Conservation (phyloP, 192 early-diverging fungal genomes). For the Linnemannia elongata region DNA sequence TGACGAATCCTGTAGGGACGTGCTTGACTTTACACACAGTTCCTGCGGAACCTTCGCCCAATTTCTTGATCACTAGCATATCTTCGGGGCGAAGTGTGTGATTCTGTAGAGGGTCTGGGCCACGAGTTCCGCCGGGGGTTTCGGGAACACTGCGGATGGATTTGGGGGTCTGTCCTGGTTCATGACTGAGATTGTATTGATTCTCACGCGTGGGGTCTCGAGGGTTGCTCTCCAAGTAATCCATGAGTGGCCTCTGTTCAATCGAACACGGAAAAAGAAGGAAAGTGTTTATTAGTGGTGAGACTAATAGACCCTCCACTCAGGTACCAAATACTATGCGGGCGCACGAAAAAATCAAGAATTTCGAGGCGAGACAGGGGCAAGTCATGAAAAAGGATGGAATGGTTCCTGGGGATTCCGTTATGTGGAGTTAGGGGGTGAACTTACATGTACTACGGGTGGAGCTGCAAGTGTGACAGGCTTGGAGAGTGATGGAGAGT, state of each 20-base stretch:
- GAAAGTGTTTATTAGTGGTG: neutral
- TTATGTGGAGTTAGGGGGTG: neutral
- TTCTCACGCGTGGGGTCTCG: constrained; percentile 38
- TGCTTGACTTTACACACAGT: constrained; percentile 92
- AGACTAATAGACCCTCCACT: neutral
- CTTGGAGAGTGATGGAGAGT: constrained; percentile 21
- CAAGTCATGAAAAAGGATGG: neutral
- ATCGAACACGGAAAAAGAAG: neutral
- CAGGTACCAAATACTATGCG: neutral
- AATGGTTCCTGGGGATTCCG: neutral
- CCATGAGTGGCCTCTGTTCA: constrained; percentile 36
- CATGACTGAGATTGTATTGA: constrained; percentile 26
- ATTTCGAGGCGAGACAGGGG: too few relatives aligned
- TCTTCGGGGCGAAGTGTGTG: constrained; percentile 71
- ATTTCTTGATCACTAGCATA: constrained; percentile 77
- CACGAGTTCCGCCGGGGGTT: constrained; percentile 47
- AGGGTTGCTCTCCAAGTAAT: constrained; percentile 44
- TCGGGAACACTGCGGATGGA: constrained; percentile 51
- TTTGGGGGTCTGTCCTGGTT: constrained; percentile 18
- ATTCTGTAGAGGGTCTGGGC: constrained; percentile 44
- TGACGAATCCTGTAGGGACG: constrained; percentile 77
- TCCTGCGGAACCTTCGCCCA: constrained; percentile 92
- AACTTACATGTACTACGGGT: constrained; percentile 36
- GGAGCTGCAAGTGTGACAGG: constrained; percentile 24
- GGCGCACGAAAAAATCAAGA: neutral